A percentile compares a stretch with the other conserved stretches of the same genome.
These are phyloP conservation scores for Zostera marina DNA, from an alignment of 116 monocot genomes.

Conservation along the genomic window DNA sequence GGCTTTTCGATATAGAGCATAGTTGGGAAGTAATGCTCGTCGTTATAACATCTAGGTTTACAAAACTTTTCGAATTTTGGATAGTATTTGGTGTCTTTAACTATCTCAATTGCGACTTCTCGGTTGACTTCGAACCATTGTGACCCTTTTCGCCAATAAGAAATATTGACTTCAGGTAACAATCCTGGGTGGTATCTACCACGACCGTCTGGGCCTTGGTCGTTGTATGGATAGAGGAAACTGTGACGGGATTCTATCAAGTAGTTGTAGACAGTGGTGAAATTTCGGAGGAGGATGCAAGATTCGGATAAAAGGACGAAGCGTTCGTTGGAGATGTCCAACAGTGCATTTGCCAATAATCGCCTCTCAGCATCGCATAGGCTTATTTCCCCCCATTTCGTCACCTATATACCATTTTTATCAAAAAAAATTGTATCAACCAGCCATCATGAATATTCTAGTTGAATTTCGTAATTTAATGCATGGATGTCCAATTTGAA, in stretches of 20 bases:
- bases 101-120: constrained; percentile 22
- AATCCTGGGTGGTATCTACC: constrained; percentile 40
- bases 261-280: constrained; percentile 36
- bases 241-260: constrained; percentile 30
- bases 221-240: constrained; percentile 43
- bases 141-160: constrained; percentile 64
- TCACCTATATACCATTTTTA: constrained; percentile 23
- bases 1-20: constrained; percentile 47
- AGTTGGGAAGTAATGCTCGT: constrained; percentile 79
- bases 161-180: constrained; percentile 32
- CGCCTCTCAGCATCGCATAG: constrained; percentile 69
- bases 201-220: constrained; percentile 35
- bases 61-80: constrained; percentile 48
- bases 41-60: constrained; percentile 41
- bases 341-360: constrained; percentile 64
- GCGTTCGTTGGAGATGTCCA: constrained; percentile 57
- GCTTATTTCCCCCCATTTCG: constrained; percentile 56
- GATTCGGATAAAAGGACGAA: constrained; percentile 67
- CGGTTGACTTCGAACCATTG: constrained; percentile 71
- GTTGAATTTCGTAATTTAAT: too few species aligned
- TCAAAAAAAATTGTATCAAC: too few species aligned
- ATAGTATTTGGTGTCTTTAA: constrained; percentile 44
- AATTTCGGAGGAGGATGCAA: constrained; percentile 58
- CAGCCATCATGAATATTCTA: too few species aligned
- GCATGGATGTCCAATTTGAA: neutral